Conservation (phyloP, 441 rosid species). For the Erysimum pusillum region DNA sequence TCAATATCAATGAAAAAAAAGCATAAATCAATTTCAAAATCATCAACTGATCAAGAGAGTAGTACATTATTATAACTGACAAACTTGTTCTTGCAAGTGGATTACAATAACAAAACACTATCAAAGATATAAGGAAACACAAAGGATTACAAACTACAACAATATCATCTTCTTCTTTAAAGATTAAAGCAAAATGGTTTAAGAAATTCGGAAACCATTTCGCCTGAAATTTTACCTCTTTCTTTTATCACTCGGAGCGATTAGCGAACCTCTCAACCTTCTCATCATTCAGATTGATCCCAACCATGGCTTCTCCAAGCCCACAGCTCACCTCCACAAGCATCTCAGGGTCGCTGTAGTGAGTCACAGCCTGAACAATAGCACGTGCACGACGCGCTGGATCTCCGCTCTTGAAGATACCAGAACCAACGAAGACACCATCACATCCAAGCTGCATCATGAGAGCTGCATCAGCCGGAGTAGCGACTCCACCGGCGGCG, state of each 20-base stretch:
- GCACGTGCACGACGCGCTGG: conserved; percentile 92
- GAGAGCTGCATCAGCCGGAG: conserved; percentile 95
- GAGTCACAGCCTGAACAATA: conserved; percentile 93
- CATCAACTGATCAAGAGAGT: conserved; percentile 23
- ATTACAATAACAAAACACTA: conserved; percentile 42
- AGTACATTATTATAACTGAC: conserved; percentile 41
- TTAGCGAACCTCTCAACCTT: conserved; percentile 94
- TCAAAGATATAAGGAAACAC: conserved; percentile 23
- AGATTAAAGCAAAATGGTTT: conserved; percentile 21
- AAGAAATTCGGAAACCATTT: conserved; percentile 31
- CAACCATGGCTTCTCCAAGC: conserved; percentile 96
- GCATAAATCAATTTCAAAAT: conserved; percentile 15
- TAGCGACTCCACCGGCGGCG: conserved; percentile 97
- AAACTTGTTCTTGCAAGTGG: conserved; percentile 48
- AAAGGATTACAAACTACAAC: conserved; percentile 41
- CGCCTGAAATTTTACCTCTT: conserved; percentile 10
- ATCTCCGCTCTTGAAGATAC: conserved; percentile 94
- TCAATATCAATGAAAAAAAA: conserved; percentile 16
- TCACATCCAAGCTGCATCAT: conserved; percentile 99
- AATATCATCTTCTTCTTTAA: conserved; percentile 5
- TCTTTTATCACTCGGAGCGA: conserved; percentile 56
- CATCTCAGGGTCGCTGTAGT: conserved; percentile 87
- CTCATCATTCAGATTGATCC: conserved; percentile 64
- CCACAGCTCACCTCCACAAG: conserved; percentile 91
- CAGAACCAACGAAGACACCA: conserved; percentile 92